These are phyloP conservation scores for Pyrenochaeta sp. DNA, from an alignment of 2,329 filamentous ascomycete species.

Conservation along the genomic window DNA sequence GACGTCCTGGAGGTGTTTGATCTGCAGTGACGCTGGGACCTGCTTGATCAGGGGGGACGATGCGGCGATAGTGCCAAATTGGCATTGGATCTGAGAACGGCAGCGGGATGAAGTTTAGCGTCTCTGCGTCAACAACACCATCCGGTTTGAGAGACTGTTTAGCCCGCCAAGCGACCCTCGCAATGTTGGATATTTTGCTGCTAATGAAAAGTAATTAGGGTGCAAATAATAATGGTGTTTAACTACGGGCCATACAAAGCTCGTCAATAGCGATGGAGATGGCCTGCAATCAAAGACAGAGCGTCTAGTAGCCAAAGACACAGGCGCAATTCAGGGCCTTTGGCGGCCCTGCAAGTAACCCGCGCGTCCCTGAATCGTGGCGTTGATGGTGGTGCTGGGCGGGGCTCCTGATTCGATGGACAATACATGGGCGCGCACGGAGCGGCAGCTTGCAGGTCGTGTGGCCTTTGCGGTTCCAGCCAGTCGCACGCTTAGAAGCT, in stretches of 20 bases:
- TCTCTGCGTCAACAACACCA: slow-evolving; percentile 28
- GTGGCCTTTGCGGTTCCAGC: slow-evolving; percentile 33
- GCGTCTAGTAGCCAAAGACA: slow-evolving; percentile 29
- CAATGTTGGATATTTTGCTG: slow-evolving; percentile 44
- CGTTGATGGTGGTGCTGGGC: slow-evolving; percentile 31
- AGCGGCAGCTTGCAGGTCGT: slow-evolving; percentile 36
- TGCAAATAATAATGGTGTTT: slow-evolving; percentile 14
- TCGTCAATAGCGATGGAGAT: slow-evolving; percentile 13
- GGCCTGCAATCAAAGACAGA: slow-evolving; percentile 33
- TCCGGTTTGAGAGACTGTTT: slow-evolving; percentile 37
- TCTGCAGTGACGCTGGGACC: slow-evolving; percentile 33
- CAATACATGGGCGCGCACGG: slow-evolving; percentile 37
- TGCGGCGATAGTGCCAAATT: slow-evolving; percentile 45
- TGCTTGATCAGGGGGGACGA: slow-evolving; percentile 41
- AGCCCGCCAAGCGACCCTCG: slow-evolving; percentile 42
- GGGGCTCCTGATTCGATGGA: slow-evolving; percentile 41
- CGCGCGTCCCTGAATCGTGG: slow-evolving; percentile 45
- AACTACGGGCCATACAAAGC: slow-evolving; percentile 24
- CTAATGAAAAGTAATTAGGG: slow-evolving; percentile 29
- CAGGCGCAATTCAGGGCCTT: slow-evolving; percentile 20
- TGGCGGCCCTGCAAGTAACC: slow-evolving; percentile 35
- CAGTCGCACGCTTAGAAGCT: slow-evolving; percentile 28
- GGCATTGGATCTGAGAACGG: slow-evolving; percentile 42
- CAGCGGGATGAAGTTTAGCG: slow-evolving; percentile 41
- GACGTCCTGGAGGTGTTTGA: slow-evolving; percentile 36